Evolutionary conservation across 257 asterid genomes (phyloP).

Genomic region (Solanum chmielewskii): DNA sequence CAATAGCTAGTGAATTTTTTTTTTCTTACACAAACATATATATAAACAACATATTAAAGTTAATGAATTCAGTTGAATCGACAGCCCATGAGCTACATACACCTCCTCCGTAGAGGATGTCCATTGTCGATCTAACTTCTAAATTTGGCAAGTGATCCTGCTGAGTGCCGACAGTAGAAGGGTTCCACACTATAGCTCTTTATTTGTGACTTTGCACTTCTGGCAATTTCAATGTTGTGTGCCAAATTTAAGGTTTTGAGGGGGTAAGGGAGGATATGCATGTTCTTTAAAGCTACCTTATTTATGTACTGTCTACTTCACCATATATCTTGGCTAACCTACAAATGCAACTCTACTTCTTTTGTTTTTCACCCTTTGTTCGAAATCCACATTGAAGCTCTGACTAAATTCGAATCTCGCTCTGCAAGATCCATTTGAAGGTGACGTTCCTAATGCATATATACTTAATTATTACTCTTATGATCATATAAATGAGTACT

Average conservation of each 20-base stretch:
- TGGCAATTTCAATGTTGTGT: not conserved
- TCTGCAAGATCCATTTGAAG: too few species aligned
- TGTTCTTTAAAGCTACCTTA: not conserved
- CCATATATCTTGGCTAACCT: not conserved
- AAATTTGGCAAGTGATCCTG: not conserved
- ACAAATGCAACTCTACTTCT: not conserved
- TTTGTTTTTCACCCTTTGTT: fast-evolving
- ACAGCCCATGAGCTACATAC: not conserved
- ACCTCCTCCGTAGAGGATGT: not conserved
- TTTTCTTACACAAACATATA: too few species aligned
- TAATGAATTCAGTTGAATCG: not conserved
- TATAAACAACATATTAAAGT: too few species aligned
- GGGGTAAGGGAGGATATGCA: not conserved
- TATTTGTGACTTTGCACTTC: not conserved
- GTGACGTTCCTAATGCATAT: too few species aligned
- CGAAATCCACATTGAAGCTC: too few species aligned
- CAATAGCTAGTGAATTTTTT: not conserved
- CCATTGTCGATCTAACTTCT: not conserved
- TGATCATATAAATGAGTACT: not conserved
- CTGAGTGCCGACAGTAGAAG: not conserved
- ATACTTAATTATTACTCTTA: not conserved
- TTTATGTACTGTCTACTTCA: not conserved
- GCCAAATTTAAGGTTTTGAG: not conserved
- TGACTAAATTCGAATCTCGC: fast-evolving
- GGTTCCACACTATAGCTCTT: not conserved